phyloP scores from a whole-genome alignment of 805 yeast genomes.

The Zygotorulaspora florentina region DNA sequence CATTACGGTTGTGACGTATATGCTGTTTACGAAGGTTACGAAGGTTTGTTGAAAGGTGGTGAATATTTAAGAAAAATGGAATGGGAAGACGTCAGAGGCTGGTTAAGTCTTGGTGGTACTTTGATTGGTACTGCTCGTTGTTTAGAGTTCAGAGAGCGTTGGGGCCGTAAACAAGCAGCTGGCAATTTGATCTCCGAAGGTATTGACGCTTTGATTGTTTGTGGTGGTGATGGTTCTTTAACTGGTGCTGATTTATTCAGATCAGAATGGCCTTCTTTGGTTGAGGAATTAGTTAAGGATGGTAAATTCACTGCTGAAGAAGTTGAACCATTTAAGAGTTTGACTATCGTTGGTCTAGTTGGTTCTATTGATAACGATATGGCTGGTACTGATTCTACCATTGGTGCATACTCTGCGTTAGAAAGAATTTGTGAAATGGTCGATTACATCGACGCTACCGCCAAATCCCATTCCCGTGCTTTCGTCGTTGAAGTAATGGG shows the following conservation, averaged over 20 bases:
- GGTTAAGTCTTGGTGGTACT: conserved; percentile 90
- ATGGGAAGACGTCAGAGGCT: conserved; percentile 96
- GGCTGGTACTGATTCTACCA: conserved; percentile 94
- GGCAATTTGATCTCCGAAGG: conserved; percentile 80
- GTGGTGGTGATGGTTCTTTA: conserved; percentile 98
- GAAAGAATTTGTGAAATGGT: conserved; percentile 91
- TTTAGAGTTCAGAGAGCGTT: conserved; percentile 74
- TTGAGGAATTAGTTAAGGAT: conserved; percentile 60
- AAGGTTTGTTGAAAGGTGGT: conserved; percentile 88
- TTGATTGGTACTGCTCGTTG: conserved; percentile 95
- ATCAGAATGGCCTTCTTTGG: conserved; percentile 87
- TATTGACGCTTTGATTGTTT: conserved; percentile 89
- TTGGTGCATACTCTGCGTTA: conserved; percentile 92
- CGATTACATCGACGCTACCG: conserved; percentile 96
- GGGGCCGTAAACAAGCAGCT: conserved; percentile 81
- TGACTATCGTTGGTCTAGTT: conserved; percentile 89
- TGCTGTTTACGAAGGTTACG: conserved; percentile 92
- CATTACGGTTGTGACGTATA: conserved; percentile 82
- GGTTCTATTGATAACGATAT: conserved; percentile 98
- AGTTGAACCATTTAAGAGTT: conserved; percentile 57
- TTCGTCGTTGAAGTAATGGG: conserved; percentile 99
- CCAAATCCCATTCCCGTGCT: conserved; percentile 94
- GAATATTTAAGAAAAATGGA: conserved; percentile 67
- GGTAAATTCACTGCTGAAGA: conserved; percentile 56
- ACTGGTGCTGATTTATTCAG: conserved; percentile 97